phyloP scores from a whole-genome alignment of 2,329 filamentous ascomycete species.

The Laburnicola sp. region DNA sequence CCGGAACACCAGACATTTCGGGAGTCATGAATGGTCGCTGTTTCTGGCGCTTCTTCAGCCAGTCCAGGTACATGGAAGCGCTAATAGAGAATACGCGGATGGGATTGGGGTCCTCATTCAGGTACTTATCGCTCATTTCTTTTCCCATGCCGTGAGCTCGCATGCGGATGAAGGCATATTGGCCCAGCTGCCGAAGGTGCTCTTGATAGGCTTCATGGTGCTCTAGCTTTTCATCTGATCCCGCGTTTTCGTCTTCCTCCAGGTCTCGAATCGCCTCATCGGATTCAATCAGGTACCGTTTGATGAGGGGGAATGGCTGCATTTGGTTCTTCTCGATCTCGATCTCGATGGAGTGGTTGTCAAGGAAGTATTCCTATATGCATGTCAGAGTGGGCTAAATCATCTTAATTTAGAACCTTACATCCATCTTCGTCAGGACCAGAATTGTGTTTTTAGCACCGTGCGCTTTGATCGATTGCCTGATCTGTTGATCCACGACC shows the following conservation, averaged over 20 bases:
- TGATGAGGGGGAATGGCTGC: too few species aligned
- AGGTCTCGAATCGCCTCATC: too few species aligned
- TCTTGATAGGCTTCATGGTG: neutral
- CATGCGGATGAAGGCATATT: slow-evolving; percentile 8
- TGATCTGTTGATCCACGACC: slow-evolving; percentile 8
- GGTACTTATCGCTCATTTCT: slow-evolving; percentile 9
- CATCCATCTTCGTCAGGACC: slow-evolving; percentile 16
- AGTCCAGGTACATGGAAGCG: slow-evolving; percentile 4
- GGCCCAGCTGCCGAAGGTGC: slow-evolving; percentile 4
- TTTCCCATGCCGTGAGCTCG: slow-evolving; percentile 6
- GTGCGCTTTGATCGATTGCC: slow-evolving; percentile 12
- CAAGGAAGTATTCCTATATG: too few species aligned
- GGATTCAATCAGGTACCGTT: too few species aligned
- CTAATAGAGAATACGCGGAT: slow-evolving; percentile 13
- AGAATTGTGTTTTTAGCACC: slow-evolving; percentile 13
- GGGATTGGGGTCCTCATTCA: slow-evolving; percentile 3
- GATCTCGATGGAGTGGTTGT: too few species aligned
- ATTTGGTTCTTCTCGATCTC: too few species aligned
- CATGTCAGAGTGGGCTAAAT: too few species aligned
- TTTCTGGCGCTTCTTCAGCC: slow-evolving; percentile 4
- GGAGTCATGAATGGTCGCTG: slow-evolving; percentile 4
- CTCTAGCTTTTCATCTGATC: too few species aligned
- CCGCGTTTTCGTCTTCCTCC: neutral
- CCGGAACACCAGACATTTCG: slow-evolving; percentile 13
- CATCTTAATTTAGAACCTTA: too few species aligned